Percentiles rank a stretch among this genome's conserved stretches.
Conservation (phyloP, 2,329 filamentous ascomycete genomes). For the Cyanodermella asteris region DNA sequence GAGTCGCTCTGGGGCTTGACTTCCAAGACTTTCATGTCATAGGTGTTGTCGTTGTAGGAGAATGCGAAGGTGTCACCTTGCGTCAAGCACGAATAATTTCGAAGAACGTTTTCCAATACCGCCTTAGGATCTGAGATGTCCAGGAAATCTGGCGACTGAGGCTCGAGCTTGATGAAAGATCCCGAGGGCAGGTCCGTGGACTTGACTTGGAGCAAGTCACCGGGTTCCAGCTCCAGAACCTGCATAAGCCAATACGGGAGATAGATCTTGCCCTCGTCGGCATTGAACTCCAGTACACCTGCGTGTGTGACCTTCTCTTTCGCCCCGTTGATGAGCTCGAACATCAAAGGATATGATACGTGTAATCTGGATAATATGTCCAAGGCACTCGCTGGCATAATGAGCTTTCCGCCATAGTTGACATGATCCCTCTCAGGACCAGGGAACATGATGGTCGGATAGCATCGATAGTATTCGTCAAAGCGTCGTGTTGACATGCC, state of each 20-base stretch:
- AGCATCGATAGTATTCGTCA: slow-evolving; percentile 97
- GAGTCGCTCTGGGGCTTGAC: slow-evolving; percentile 67
- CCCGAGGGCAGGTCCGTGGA: slow-evolving; percentile 82
- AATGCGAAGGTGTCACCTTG: slow-evolving; percentile 93
- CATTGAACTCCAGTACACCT: slow-evolving; percentile 90
- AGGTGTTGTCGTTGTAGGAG: slow-evolving; percentile 83
- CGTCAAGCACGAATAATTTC: slow-evolving; percentile 83
- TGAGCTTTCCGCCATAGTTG: slow-evolving; percentile 94
- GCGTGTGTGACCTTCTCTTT: slow-evolving; percentile 67
- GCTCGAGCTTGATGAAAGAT: slow-evolving; percentile 86
- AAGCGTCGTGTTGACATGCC: slow-evolving; percentile 47
- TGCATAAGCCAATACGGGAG: slow-evolving; percentile 97
- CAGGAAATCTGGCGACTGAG: slow-evolving; percentile 79
- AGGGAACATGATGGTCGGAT: slow-evolving; percentile 83
- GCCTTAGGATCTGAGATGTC: slow-evolving; percentile 95
- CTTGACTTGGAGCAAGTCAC: slow-evolving; percentile 86
- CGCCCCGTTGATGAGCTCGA: slow-evolving; percentile 82
- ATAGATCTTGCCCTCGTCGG: slow-evolving; percentile 91
- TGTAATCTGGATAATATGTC: slow-evolving; percentile 92
- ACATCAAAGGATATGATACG: slow-evolving; percentile 91
- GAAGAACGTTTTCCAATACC: slow-evolving; percentile 87
- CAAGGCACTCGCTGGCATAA: slow-evolving; percentile 84
- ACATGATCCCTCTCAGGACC: slow-evolving; percentile 72
- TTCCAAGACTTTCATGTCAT: slow-evolving; percentile 81
- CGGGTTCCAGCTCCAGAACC: slow-evolving; percentile 68